These are phyloP conservation scores for Trichoderma semiorbis DNA, from an alignment of 2,329 filamentous ascomycete genomes.

Conservation along the genomic window DNA sequence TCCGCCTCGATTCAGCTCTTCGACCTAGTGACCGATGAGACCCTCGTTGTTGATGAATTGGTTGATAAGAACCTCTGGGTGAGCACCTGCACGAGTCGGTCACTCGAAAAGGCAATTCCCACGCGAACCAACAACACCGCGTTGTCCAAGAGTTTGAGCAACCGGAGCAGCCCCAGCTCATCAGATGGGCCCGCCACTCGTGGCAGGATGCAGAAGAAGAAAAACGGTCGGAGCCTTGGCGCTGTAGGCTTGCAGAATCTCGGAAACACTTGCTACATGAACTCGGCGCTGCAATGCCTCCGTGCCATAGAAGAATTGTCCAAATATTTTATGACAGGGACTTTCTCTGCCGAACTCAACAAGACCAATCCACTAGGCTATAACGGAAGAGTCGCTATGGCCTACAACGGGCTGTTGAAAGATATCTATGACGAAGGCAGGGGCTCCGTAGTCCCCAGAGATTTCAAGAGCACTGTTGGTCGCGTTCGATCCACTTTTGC, in stretches of 20 bases:
- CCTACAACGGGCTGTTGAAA: slow-evolving; percentile 72
- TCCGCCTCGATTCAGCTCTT: slow-evolving; percentile 60
- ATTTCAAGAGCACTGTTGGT: slow-evolving; percentile 81
- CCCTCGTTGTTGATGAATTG: slow-evolving; percentile 80
- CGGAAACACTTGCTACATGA: slow-evolving; percentile 99
- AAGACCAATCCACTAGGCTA: slow-evolving; percentile 80
- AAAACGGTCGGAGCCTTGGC: slow-evolving; percentile 67
- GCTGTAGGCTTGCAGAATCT: slow-evolving; percentile 83
- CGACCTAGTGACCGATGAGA: slow-evolving; percentile 68
- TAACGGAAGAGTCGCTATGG: slow-evolving; percentile 78
- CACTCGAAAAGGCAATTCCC: slow-evolving; percentile 36
- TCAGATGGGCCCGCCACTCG: slow-evolving; percentile 59
- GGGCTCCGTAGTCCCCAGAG: slow-evolving; percentile 69
- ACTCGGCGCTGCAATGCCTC: slow-evolving; percentile 92
- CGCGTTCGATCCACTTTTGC: slow-evolving; percentile 81
- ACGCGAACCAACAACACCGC: slow-evolving; percentile 28
- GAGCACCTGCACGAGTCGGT: slow-evolving; percentile 43
- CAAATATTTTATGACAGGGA: slow-evolving; percentile 77
- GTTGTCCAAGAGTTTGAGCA: slow-evolving; percentile 35
- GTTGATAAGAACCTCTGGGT: slow-evolving; percentile 57
- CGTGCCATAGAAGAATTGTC: slow-evolving; percentile 90
- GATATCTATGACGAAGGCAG: slow-evolving; percentile 72
- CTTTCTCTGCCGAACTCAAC: slow-evolving; percentile 80
- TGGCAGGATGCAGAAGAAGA: slow-evolving; percentile 66
- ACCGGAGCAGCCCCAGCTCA: slow-evolving; percentile 65